Percentiles rank a stretch among this genome's conserved stretches.
These are phyloP conservation scores for Corchorus olitorius DNA, from an alignment of 345 rosid species.

Conservation along the genomic window DNA sequence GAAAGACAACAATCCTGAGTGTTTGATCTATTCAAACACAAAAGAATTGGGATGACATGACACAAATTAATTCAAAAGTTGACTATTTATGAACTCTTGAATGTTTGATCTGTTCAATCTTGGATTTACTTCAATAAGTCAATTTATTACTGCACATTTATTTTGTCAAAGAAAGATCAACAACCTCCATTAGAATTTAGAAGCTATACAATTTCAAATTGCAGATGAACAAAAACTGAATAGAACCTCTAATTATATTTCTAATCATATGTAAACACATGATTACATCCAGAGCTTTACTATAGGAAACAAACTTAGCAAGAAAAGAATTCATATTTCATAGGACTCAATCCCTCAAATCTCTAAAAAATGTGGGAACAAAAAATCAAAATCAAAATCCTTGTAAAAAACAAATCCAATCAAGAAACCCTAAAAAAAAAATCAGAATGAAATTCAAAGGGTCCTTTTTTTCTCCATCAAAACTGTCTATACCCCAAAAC, in stretches of 20 bases:
- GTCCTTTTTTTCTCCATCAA: slow-evolving; percentile 7
- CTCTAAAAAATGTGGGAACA: background rate
- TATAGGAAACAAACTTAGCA: background rate
- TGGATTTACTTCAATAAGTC: background rate
- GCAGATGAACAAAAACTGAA: background rate
- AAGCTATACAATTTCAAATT: background rate
- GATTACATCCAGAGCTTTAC: slow-evolving; percentile 26
- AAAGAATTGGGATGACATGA: background rate
- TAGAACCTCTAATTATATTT: slow-evolving; percentile 7
- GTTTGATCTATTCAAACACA: background rate
- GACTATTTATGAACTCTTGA: background rate
- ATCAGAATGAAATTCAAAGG: slow-evolving; percentile 5
- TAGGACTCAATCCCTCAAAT: background rate
- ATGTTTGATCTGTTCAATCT: background rate
- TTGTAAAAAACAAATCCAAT: background rate
- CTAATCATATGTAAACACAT: slow-evolving; percentile 2
- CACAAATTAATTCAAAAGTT: background rate
- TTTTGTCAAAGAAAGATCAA: background rate
- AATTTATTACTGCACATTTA: background rate
- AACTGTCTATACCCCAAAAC: slow-evolving; percentile 53
- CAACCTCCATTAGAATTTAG: background rate
- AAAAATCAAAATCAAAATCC: background rate
- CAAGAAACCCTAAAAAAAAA: slow-evolving; percentile 14
- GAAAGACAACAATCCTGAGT: background rate
- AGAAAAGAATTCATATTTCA: background rate